A percentile compares a stretch with the other conserved stretches of the same genome.
Evolutionary conservation across 192 early-diverging fungal genomes (phyloP).

Genomic region (Entomortierella parvispora): DNA sequence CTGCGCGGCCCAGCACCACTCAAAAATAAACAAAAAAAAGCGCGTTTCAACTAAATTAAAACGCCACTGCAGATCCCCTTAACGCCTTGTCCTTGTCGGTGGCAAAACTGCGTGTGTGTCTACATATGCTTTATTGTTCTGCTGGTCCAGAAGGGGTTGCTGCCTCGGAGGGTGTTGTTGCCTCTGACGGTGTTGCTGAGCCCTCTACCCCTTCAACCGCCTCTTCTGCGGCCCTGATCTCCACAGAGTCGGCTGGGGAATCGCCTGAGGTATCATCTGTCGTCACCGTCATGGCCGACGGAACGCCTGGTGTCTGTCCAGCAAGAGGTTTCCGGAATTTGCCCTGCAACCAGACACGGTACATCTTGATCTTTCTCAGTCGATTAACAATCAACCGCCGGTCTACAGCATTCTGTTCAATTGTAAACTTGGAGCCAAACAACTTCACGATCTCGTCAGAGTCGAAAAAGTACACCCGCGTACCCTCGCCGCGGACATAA

Average conservation of each 20-base stretch:
- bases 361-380: slow-evolving; percentile 93
- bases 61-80: not conserved
- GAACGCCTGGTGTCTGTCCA: slow-evolving; percentile 16
- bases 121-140: too few species aligned
- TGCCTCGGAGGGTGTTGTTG: too few species aligned
- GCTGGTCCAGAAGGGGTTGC: too few species aligned
- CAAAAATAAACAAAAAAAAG: not conserved
- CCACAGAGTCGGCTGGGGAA: not conserved
- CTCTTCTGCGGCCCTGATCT: not conserved
- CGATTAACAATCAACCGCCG: slow-evolving; percentile 94
- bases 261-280: not conserved
- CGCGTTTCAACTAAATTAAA: not conserved
- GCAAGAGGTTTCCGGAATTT: slow-evolving; percentile 83
- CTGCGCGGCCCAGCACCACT: not conserved
- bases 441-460: slow-evolving; percentile 64
- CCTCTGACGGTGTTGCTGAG: too few species aligned
- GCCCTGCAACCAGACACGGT: slow-evolving; percentile 96
- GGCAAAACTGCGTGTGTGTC: too few species aligned
- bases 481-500: slow-evolving; percentile 98
- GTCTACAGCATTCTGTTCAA: slow-evolving; percentile 94
- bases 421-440: slow-evolving; percentile 68
- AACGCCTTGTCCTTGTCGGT: not conserved
- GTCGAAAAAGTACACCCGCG: slow-evolving; percentile 94
- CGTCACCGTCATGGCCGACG: slow-evolving; percentile 18
- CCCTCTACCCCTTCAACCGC: too few species aligned